Percentiles rank a stretch among this genome's conserved stretches.
These are phyloP conservation scores for Corymbia calophylla DNA, from an alignment of 441 rosid species.

Conservation along the genomic window DNA sequence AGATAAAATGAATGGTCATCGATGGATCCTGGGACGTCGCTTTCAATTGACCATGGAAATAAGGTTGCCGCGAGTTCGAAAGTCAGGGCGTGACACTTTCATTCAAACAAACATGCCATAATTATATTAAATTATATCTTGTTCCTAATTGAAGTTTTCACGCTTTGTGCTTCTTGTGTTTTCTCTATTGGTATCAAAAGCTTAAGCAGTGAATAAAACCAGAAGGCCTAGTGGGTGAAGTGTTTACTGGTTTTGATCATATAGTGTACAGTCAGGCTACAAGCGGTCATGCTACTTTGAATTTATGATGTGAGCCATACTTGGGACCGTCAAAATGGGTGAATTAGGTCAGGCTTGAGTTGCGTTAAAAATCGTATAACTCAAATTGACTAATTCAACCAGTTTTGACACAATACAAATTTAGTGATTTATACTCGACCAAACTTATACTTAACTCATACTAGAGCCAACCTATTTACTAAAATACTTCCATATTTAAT, in stretches of 20 bases:
- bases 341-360: not conserved
- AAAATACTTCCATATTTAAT: not conserved
- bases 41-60: too few relatives aligned
- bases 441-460: not conserved
- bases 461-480: not conserved
- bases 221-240: not conserved
- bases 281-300: not conserved
- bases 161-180: not conserved
- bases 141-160: not conserved
- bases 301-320: not conserved
- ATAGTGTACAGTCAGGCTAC: not conserved
- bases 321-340: not conserved
- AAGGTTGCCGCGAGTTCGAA: too few relatives aligned
- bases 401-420: not conserved
- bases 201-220: not conserved
- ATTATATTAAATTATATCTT: not conserved
- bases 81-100: too few relatives aligned
- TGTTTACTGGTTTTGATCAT: not conserved
- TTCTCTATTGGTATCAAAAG: not conserved
- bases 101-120: not conserved
- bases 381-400: not conserved
- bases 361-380: not conserved
- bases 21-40: too few relatives aligned
- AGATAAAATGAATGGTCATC: too few relatives aligned
- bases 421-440: not conserved